Evolutionary conservation across 2,329 filamentous ascomycete species (phyloP).

Genomic region (Kalaharituber pfeilii): DNA sequence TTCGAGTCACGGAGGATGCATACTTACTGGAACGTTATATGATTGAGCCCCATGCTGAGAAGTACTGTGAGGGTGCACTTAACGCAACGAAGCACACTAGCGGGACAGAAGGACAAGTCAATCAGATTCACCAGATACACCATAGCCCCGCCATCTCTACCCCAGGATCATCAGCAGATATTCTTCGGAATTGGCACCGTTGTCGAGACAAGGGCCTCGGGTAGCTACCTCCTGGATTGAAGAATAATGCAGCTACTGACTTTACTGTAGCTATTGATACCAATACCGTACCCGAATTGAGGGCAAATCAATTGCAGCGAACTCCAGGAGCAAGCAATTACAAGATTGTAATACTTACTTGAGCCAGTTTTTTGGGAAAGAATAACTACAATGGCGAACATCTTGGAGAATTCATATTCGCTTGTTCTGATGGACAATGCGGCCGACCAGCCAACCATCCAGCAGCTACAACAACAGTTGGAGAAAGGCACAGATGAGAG

Average conservation of each 20-base stretch:
- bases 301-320: not conserved
- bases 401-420: slow-evolving; percentile 88
- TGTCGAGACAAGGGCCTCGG: not conserved
- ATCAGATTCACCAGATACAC: not conserved
- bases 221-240: not conserved
- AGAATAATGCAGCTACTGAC: not conserved
- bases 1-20: not conserved
- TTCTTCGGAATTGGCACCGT: not conserved
- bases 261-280: not conserved
- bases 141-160: not conserved
- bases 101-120: not conserved
- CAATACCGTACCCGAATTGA: not conserved
- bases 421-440: slow-evolving; percentile 96
- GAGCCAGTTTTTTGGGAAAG: no score
- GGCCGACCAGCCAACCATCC: slow-evolving; percentile 73
- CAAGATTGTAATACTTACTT: not conserved
- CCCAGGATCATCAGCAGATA: not conserved
- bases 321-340: not conserved
- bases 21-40: no score
- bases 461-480: slow-evolving; percentile 80
- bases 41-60: not conserved
- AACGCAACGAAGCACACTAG: not conserved
- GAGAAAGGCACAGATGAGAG: slow-evolving; percentile 87
- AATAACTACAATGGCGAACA: slow-evolving; percentile 49
- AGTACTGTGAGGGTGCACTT: not conserved